Evolutionary conservation across 2,329 filamentous ascomycete genomes (phyloP).

Genomic region (Cordyceps fumosorosea): DNA sequence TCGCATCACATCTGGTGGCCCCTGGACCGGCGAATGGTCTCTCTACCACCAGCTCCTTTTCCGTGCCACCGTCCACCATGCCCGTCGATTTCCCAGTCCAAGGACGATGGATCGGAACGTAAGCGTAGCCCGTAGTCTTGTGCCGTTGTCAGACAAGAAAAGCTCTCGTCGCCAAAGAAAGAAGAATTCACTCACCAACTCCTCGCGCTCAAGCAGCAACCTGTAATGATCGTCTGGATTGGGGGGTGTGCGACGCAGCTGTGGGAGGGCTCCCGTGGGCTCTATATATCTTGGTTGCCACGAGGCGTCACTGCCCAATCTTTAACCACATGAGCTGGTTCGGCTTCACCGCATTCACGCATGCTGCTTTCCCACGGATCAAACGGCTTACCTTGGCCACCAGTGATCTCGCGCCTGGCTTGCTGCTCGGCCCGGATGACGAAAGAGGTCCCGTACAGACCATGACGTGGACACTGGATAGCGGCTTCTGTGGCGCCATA

Average conservation of each 20-base stretch:
- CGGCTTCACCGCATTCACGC: not conserved
- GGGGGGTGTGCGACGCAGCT: not conserved
- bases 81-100: not conserved
- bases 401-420: not conserved
- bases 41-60: not conserved
- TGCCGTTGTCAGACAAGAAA: not conserved
- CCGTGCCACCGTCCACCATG: not conserved
- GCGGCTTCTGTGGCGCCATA: not conserved
- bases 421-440: not conserved
- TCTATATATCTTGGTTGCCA: not conserved
- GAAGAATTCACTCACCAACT: not conserved
- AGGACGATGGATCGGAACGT: not conserved
- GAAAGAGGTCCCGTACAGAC: not conserved
- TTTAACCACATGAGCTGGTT: not conserved
- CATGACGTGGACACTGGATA: slow-evolving; percentile 2
- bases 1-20: not conserved
- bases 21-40: not conserved
- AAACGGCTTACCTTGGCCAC: not conserved
- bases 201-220: not conserved
- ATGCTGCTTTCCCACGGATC: not conserved
- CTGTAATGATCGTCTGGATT: not conserved
- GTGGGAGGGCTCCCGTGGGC: not conserved
- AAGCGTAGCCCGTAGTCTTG: not conserved
- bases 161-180: not conserved
- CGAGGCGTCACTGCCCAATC: not conserved